Base-by-base conservation (phyloP, 257 asterid species). In the Rehmannia glutinosa region DNA sequence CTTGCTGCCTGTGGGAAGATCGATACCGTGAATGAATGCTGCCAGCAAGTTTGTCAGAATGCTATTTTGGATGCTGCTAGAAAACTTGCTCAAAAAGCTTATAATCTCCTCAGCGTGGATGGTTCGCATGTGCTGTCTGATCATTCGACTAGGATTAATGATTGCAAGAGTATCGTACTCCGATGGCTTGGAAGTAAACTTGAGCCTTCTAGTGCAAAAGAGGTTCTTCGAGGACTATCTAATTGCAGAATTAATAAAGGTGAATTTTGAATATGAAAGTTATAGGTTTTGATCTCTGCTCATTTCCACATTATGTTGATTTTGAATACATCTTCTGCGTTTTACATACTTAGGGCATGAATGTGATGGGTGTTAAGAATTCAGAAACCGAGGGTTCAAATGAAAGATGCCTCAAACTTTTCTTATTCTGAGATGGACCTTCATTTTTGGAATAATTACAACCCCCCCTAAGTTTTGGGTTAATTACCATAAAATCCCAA, bases 161-260 rank as follows among this genome's bases (percentile, higher is more conserved):
- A 94, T 78, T 94, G 97, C 83, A 88, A 79, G 76, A 74, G 79
- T 51, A 77, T 91, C 45, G 96, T 85, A 17, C 89, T 87, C 17
- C 73, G 99, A 13, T 94, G 99, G 99, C 82, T 94, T 51, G 99
- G 93, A 36, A 84, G 95, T 73, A 94, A 86, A 79, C 99, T 94
- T 32, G 91, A 85, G 72, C 87, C 95, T 54, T 74, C 87, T 52
- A 84, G 64, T 50, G 97, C 99, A 57, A 94, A 94, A 78, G 87
- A 83, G 2, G 90, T 87, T 77, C 97, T 94, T 62, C 86, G 99
- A 46, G 96, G 91, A 23, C 78, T 91, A 50, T 82, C 97, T 49
- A 94, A 87, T 80, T 94, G 99, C 96, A 82, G 85, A 76, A 89
- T 85, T 54, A 94, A 94, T 77, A 87, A 84, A 88, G 97, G 99